These are phyloP conservation scores for Daedaleopsis nitida DNA, from an alignment of 768 basidiomycete genomes.

Conservation along the genomic window DNA sequence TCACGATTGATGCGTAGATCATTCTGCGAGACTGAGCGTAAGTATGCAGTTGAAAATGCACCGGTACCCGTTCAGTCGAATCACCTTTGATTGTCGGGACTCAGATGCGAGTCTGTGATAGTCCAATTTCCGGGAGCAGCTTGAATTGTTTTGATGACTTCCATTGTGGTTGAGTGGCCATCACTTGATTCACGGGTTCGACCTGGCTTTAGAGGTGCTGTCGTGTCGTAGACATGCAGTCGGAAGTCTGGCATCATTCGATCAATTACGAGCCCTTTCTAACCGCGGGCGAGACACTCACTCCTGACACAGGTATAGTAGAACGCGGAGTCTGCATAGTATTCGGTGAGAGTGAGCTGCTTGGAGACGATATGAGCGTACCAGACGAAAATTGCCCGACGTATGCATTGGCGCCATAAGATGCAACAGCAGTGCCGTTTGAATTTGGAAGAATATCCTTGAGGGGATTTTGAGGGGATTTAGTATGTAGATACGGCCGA, in stretches of 20 bases:
- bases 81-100: conserved; percentile 84
- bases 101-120: conserved; percentile 91
- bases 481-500: not conserved
- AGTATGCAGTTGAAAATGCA: not conserved
- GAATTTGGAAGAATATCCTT: conserved; percentile 80
- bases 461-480: conserved; percentile 30
- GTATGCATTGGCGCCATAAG: conserved; percentile 75
- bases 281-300: conserved; percentile 28
- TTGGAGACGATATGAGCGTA: conserved; percentile 25
- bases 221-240: conserved; percentile 85
- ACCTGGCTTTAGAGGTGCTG: conserved; percentile 35
- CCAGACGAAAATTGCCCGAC: conserved; percentile 83
- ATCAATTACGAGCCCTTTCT: not conserved
- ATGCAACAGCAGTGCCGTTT: conserved; percentile 77
- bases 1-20: conserved; percentile 90
- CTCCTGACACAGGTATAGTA: conserved; percentile 93
- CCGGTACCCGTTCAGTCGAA: conserved; percentile 20
- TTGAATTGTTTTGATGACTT: conserved; percentile 64
- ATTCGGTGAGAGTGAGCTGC: not conserved
- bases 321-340: conserved; percentile 76
- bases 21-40: conserved; percentile 49
- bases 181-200: conserved; percentile 25
- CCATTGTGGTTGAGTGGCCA: conserved; percentile 53
- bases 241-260: conserved; percentile 64
- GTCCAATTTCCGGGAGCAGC: conserved; percentile 87